A percentile compares a stretch with the other conserved stretches of the same genome.
Evolutionary conservation across 768 basidiomycete species (phyloP).

Genomic region (Boletus edulis): DNA sequence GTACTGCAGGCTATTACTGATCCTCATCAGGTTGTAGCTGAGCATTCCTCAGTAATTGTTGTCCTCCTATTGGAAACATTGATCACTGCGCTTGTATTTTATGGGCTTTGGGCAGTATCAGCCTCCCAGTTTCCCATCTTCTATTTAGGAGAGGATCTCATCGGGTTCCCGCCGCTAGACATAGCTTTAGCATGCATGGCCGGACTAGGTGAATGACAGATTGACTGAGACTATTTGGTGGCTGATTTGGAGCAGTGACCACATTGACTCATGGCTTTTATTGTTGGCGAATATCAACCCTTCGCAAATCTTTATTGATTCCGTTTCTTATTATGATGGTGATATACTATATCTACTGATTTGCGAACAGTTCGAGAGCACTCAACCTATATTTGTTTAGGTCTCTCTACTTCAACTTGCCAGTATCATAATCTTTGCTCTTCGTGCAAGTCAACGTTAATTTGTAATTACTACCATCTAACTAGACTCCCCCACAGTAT

Average conservation of each 20-base stretch:
- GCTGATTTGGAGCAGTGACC: constrained; percentile 7
- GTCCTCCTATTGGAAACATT: constrained; percentile 17
- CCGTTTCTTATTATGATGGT: constrained; percentile 17
- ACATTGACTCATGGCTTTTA: constrained; percentile 19
- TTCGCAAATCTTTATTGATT: not conserved
- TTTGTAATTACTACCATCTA: not conserved
- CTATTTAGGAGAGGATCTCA: too few relatives aligned
- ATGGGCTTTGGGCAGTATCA: constrained; percentile 3
- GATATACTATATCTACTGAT: not conserved
- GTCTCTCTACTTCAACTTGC: constrained; percentile 22
- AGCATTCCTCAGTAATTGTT: constrained; percentile 1
- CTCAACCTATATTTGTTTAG: constrained; percentile 1
- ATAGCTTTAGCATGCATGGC: not conserved
- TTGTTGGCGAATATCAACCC: constrained; percentile 21
- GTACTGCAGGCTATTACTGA: not conserved
- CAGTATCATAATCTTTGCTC: constrained; percentile 8
- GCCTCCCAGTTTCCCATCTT: too few relatives aligned
- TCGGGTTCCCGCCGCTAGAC: too few relatives aligned
- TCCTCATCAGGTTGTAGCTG: not conserved
- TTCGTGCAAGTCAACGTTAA: not conserved
- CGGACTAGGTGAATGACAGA: constrained; percentile 17
- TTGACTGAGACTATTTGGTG: not conserved
- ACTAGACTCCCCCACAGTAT: not conserved
- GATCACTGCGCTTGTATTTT: constrained; percentile 11
- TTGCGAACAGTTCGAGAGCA: not conserved